phyloP scores from a whole-genome alignment of 305 asterid genomes.

The Euphrasia arctica region DNA sequence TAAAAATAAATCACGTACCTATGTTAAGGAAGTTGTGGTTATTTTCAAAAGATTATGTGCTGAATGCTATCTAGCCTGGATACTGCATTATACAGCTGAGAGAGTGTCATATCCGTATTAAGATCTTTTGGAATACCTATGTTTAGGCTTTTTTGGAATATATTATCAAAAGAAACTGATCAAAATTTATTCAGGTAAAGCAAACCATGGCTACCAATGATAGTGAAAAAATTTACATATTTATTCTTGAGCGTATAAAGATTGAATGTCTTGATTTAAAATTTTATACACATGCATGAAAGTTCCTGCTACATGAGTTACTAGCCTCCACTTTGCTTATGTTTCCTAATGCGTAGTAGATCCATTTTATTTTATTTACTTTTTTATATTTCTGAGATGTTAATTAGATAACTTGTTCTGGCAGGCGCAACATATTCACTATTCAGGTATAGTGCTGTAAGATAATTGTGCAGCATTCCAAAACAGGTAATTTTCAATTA shows the following conservation, averaged over 20 bases:
- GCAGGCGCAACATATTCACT: conserved; percentile 58
- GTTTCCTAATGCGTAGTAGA: background rate
- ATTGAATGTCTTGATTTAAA: background rate
- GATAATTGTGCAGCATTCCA: conserved; percentile 99
- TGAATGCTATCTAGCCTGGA: background rate
- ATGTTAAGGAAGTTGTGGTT: background rate
- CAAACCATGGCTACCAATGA: background rate
- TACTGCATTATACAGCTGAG: no score
- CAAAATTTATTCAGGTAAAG: background rate
- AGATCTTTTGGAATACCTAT: background rate
- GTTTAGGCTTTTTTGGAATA: conserved; percentile 13
- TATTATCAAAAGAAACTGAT: background rate
- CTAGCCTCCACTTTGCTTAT: background rate
- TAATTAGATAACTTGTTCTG: conserved; percentile 86
- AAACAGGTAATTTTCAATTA: conserved; percentile 53
- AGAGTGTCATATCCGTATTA: no score
- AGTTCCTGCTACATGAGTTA: conserved; percentile 11
- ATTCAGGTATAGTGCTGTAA: conserved; percentile 80
- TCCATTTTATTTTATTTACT: conserved; percentile 12
- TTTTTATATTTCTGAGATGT: conserved; percentile 23
- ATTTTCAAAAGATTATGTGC: background rate
- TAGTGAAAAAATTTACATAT: background rate
- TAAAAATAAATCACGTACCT: background rate
- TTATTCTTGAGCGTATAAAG: background rate
- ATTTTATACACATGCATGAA: conserved; percentile 6